Evolutionary conservation across 768 basidiomycete species (phyloP).

Genomic region (Russula griseocarnosa): DNA sequence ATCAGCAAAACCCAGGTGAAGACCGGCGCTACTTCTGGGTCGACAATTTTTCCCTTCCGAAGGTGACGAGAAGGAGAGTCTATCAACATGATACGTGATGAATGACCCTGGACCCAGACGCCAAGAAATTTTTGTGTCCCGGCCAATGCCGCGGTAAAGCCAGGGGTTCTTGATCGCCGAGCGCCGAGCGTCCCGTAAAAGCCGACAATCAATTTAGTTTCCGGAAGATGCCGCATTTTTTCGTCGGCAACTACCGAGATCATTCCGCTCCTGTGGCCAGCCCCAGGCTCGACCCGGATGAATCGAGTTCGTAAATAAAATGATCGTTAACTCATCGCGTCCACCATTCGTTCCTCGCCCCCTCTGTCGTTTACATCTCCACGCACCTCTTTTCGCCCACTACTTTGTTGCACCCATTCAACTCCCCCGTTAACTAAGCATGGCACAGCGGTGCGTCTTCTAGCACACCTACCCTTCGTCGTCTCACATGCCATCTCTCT

Average conservation of each 20-base stretch:
- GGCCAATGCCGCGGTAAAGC: conserved; percentile 18
- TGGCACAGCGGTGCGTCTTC: conserved; percentile 11
- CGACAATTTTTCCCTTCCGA: neutral
- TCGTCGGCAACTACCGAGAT: conserved; percentile 16
- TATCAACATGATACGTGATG: neutral
- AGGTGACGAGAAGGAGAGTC: neutral
- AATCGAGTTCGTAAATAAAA: conserved; percentile 8
- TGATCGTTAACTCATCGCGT: conserved; percentile 21
- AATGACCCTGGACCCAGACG: conserved; percentile 8
- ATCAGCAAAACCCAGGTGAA: conserved; percentile 3
- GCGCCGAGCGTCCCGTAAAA: conserved; percentile 26
- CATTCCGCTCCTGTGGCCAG: neutral
- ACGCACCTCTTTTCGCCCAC: neutral
- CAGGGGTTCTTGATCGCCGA: conserved; percentile 25
- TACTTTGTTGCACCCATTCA: neutral
- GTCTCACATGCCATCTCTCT: neutral
- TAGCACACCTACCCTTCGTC: neutral
- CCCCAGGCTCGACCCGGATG: conserved; percentile 1
- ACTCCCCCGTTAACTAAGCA: neutral
- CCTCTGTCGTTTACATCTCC: conserved; percentile 6
- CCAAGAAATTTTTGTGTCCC: neutral
- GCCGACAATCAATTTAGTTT: conserved; percentile 20
- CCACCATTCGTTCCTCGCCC: conserved; percentile 11
- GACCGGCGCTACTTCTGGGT: neutral
- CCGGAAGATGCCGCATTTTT: conserved; percentile 9